Percentiles rank a stretch among this genome's conserved stretches.
phyloP scores from a whole-genome alignment of 164 flowering plant species.

The Vitis vinifera region DNA sequence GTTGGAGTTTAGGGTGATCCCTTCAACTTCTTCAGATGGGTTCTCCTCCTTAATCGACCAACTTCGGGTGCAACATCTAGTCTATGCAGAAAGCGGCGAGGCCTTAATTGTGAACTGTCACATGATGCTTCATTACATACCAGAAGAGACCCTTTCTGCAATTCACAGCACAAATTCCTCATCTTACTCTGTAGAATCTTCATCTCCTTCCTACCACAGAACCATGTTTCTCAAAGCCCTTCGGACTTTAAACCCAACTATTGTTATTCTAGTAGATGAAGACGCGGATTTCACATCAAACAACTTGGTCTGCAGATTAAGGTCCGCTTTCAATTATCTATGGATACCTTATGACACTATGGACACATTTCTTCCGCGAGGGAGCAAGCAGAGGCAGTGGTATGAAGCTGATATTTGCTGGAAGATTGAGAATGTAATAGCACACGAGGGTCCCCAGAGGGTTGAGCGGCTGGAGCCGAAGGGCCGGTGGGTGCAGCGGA shows the following conservation, averaged over 20 bases:
- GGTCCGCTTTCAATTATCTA: constrained; percentile 76
- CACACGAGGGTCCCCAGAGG: constrained; percentile 63
- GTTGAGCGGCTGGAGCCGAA: constrained; percentile 79
- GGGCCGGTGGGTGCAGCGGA: constrained; percentile 73
- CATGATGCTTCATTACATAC: constrained; percentile 76
- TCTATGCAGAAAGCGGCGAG: constrained; percentile 33
- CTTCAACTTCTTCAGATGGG: constrained; percentile 63
- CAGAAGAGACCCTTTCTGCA: constrained; percentile 55
- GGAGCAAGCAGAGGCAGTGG: constrained; percentile 78
- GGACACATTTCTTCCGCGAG: constrained; percentile 69
- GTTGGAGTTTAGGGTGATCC: constrained; percentile 68
- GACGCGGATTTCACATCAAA: constrained; percentile 83
- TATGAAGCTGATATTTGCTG: constrained; percentile 79
- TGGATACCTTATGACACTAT: constrained; percentile 90
- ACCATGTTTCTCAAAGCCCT: constrained; percentile 52
- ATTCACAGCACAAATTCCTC: constrained; percentile 12
- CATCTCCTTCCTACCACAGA: constrained; percentile 37
- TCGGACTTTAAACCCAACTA: constrained; percentile 62
- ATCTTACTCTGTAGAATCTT: constrained; percentile 16
- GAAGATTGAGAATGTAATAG: constrained; percentile 90
- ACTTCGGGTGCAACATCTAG: constrained; percentile 40
- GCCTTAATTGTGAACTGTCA: constrained; percentile 85
- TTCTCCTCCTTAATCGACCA: constrained; percentile 66
- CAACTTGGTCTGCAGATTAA: constrained; percentile 56
- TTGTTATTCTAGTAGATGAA: constrained; percentile 78